Evolutionary conservation across 2,329 filamentous ascomycete genomes (phyloP).

Genomic region (Cadophora luteo-olivacea): DNA sequence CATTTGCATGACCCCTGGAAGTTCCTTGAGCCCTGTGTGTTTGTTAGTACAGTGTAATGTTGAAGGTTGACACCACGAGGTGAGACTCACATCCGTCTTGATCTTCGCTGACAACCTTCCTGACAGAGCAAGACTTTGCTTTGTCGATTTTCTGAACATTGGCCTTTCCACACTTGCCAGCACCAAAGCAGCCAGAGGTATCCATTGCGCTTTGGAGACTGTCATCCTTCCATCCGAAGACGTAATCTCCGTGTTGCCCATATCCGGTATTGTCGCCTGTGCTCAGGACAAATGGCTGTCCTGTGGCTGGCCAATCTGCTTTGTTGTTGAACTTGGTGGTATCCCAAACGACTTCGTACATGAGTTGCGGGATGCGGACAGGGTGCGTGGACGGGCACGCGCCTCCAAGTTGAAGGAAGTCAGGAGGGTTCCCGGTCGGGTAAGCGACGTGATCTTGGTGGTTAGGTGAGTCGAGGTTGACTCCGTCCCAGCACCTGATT

Average conservation of each 20-base stretch:
- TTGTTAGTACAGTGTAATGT: not conserved
- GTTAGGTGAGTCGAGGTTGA: conserved; percentile 26
- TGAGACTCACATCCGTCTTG: conserved; percentile 11
- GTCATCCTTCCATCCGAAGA: conserved; percentile 61
- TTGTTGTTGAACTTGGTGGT: conserved; percentile 12
- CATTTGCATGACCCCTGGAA: not conserved
- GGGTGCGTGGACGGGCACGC: conserved; percentile 21
- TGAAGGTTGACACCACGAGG: not conserved
- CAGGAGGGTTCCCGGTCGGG: conserved; percentile 4
- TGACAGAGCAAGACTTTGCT: not conserved
- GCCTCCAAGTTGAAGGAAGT: conserved; percentile 4
- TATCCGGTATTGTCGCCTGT: conserved; percentile 51
- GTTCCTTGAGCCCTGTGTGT: conserved; percentile 1
- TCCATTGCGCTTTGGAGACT: conserved; percentile 57
- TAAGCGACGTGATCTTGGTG: conserved; percentile 25
- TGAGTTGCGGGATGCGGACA: conserved; percentile 19
- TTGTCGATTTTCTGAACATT: not conserved
- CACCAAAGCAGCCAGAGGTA: conserved; percentile 7
- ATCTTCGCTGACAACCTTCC: not conserved
- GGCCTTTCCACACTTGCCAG: conserved; percentile 2
- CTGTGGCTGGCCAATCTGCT: not conserved
- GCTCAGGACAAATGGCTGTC: conserved; percentile 23
- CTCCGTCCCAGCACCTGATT: conserved; percentile 36
- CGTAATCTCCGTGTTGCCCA: conserved; percentile 63
- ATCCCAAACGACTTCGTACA: conserved; percentile 21